A percentile compares a stretch with the other conserved stretches of the same genome.
These are phyloP conservation scores for Saturnispora dispora DNA, from an alignment of 805 yeast species.

Conservation along the genomic window DNA sequence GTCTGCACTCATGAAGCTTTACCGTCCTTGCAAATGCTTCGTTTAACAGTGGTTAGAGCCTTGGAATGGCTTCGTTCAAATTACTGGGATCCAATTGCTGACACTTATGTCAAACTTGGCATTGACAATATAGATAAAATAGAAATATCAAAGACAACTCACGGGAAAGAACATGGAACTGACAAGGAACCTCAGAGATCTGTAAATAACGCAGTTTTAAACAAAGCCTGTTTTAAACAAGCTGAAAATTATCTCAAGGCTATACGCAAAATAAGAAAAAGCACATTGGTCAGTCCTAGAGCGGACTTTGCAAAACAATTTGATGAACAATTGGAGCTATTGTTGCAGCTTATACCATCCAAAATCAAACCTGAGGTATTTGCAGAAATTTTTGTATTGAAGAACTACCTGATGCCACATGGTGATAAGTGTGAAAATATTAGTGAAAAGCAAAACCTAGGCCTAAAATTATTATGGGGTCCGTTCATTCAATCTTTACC, in stretches of 20 bases:
- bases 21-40: constrained; percentile 62
- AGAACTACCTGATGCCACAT: constrained; percentile 27
- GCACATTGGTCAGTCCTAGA: constrained; percentile 26
- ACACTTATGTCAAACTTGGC: constrained; percentile 7
- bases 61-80: constrained; percentile 63
- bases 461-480: constrained; percentile 25
- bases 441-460: constrained; percentile 21
- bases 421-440: constrained; percentile 12
- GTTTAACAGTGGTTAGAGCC: constrained; percentile 52
- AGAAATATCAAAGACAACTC: not conserved
- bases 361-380: constrained; percentile 12
- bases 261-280: constrained; percentile 43
- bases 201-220: too few species aligned
- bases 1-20: constrained; percentile 82
- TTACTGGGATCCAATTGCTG: constrained; percentile 52
- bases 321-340: constrained; percentile 12
- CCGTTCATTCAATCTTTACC: constrained; percentile 21
- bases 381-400: constrained; percentile 22
- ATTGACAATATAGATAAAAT: not conserved
- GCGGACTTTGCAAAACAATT: constrained; percentile 33
- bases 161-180: not conserved
- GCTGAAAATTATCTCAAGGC: constrained; percentile 33
- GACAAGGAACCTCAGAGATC: not conserved
- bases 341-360: not conserved
- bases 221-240: constrained; percentile 5